phyloP scores from a whole-genome alignment of 2,329 filamentous ascomycete species.

The Fusarium algeriense region DNA sequence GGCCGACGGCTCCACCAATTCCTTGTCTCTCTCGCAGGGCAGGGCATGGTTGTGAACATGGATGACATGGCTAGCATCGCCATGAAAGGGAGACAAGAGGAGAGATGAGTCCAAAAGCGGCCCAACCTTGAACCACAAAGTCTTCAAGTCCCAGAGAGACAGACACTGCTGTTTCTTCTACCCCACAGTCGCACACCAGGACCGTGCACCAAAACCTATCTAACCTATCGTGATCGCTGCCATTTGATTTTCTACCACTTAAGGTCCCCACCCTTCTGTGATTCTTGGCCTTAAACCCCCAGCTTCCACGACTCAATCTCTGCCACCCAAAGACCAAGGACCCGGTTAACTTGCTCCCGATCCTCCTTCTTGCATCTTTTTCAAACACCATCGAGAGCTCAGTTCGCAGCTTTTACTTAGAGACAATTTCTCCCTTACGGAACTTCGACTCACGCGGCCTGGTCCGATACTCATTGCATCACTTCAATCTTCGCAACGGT shows the following conservation, averaged over 20 bases:
- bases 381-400: slow-evolving; percentile 14
- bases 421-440: slow-evolving; percentile 13
- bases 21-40: slow-evolving; percentile 16
- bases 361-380: slow-evolving; percentile 40
- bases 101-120: slow-evolving; percentile 7
- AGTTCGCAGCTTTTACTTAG: slow-evolving; percentile 12
- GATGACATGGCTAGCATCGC: slow-evolving; percentile 6
- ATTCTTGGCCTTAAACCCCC: slow-evolving; percentile 43
- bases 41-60: slow-evolving; percentile 5
- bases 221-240: slow-evolving; percentile 44
- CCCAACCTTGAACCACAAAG: slow-evolving; percentile 28
- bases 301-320: slow-evolving; percentile 45
- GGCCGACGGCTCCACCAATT: slow-evolving; percentile 35
- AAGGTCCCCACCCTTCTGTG: slow-evolving; percentile 40
- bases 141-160: background rate
- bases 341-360: slow-evolving; percentile 31
- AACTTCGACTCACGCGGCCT: slow-evolving; percentile 1
- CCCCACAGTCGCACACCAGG: slow-evolving; percentile 46
- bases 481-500: slow-evolving; percentile 12
- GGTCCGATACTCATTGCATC: slow-evolving; percentile 15
- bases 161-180: slow-evolving; percentile 39
- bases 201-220: slow-evolving; percentile 40
- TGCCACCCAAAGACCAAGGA: slow-evolving; percentile 34
- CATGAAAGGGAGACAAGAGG: slow-evolving; percentile 13
- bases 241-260: slow-evolving; percentile 35